Base-by-base conservation (phyloP, 805 yeast species). In the Candida quercuum region DNA sequence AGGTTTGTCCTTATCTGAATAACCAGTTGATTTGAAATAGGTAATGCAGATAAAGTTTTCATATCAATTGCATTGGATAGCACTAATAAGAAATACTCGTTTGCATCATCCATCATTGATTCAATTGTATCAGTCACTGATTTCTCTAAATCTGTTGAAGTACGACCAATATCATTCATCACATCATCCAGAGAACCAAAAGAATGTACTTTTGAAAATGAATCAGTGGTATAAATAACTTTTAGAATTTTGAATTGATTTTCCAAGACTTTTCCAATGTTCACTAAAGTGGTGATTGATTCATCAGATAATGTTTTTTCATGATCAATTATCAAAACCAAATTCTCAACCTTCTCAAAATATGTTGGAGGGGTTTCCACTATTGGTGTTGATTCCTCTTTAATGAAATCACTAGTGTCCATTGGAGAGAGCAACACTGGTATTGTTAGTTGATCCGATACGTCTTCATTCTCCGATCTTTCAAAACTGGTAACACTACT, bases 401-500 rank as follows among this genome's bases (percentile, higher is more conserved):
- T 14, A 18, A 41, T 35, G 2, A 14, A 14, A 17, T 44, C 38
- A 20, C 43, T 35, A 16, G 46, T 9, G 10, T 37, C 37, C 20
- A 49, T 23, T 7, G 59, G 57, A 4, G 57, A 51, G 9, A 54
- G 30, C 28, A 43, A 26, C 5, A 52, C 51, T 7, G 56, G 52
- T 2, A 52, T 28, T 1, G 46, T 42, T 17, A 47, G 16, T 21
- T 51, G 46, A 27, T 44, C 48, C n/a, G n/a, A n/a, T n/a, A 9
- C 33, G 15, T 16, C 27, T 11, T 33, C 37, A 6, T 18, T 4
- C 3, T 36, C 18, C 2, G 38, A 33, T 28, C 34, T 38, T 10
- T 23, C 23, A 5, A 22, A 15, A 21, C 12, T 32, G 18, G 24
- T 10, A 24, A 8, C 16, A 4, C 14, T 17, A 12, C 25, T 8